Evolutionary conservation across 1,284 basidiomycete genomes (phyloP).

Genomic region (Heimioporus retisporus): DNA sequence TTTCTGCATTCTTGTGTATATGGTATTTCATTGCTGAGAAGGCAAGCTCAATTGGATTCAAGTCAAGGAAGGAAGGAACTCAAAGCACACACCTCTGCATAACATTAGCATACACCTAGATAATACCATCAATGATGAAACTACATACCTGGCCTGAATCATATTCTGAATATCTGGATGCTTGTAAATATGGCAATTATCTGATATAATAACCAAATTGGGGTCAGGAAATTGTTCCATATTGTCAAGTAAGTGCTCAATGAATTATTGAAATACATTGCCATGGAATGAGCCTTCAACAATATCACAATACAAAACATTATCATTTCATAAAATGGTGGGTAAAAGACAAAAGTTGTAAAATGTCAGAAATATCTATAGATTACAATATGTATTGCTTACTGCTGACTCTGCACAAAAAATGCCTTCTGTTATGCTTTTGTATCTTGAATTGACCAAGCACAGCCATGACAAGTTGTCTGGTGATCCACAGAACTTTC

Average conservation of each 20-base stretch:
- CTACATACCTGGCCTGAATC: background rate
- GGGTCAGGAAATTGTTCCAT: background rate
- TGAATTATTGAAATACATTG: background rate
- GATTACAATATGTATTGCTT: too few relatives aligned
- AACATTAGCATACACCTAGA: background rate
- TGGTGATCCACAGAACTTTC: too few relatives aligned
- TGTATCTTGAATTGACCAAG: too few relatives aligned
- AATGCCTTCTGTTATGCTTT: too few relatives aligned
- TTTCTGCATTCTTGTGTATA: too few relatives aligned
- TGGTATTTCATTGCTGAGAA: background rate
- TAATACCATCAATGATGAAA: background rate
- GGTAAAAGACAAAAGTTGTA: background rate
- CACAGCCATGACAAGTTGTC: too few relatives aligned
- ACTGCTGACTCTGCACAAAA: too few relatives aligned
- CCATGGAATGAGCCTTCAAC: background rate
- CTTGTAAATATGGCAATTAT: background rate
- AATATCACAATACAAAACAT: background rate
- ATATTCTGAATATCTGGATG: background rate
- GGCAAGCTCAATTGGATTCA: background rate
- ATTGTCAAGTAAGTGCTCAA: background rate
- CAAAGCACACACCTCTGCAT: background rate
- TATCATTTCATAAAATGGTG: background rate
- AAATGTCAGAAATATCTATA: too few relatives aligned
- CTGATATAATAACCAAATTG: background rate
- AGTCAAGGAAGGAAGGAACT: background rate